Conservation (phyloP, 768 basidiomycete species). For the Trametes maxima region DNA sequence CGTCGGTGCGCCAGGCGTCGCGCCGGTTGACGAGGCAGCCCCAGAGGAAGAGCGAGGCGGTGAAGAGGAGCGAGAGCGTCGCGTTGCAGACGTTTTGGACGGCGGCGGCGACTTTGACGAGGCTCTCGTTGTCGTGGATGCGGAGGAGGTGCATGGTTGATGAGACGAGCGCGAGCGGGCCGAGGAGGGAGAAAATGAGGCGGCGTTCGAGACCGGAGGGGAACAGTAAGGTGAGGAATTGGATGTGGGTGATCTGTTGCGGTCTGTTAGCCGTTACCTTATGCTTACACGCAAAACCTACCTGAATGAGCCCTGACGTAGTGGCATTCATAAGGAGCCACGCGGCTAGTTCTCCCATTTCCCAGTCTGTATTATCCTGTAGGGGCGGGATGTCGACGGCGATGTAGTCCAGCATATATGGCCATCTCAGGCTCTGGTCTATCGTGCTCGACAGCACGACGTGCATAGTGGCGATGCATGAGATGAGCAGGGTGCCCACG, state of each 20-base stretch:
- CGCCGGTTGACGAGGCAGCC: constrained; percentile 86
- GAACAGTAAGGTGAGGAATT: constrained; percentile 93
- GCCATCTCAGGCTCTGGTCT: constrained; percentile 75
- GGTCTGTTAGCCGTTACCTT: not conserved
- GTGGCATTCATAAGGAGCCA: constrained; percentile 91
- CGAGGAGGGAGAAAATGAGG: constrained; percentile 84
- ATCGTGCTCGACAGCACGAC: constrained; percentile 66
- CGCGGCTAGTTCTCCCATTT: constrained; percentile 58
- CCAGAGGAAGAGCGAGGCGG: constrained; percentile 88
- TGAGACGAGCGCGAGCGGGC: constrained; percentile 83
- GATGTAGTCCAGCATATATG: constrained; percentile 95
- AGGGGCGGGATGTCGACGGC: constrained; percentile 69
- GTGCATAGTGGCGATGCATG: constrained; percentile 74
- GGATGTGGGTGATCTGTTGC: constrained; percentile 90
- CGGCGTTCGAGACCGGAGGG: constrained; percentile 87
- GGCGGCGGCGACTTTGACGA: constrained; percentile 63
- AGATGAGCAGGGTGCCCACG: constrained; percentile 77
- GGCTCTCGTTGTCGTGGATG: constrained; percentile 41
- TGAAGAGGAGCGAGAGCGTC: constrained; percentile 93
- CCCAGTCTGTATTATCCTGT: constrained; percentile 53
- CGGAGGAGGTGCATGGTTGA: constrained; percentile 85
- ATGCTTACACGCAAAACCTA: constrained; percentile 35
- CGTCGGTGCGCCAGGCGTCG: constrained; percentile 95
- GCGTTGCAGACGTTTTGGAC: constrained; percentile 96
- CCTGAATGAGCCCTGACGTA: constrained; percentile 84